Evolutionary conservation across 1,139 yeast species (phyloP).

Genomic region (Yamadazyma sp.): DNA sequence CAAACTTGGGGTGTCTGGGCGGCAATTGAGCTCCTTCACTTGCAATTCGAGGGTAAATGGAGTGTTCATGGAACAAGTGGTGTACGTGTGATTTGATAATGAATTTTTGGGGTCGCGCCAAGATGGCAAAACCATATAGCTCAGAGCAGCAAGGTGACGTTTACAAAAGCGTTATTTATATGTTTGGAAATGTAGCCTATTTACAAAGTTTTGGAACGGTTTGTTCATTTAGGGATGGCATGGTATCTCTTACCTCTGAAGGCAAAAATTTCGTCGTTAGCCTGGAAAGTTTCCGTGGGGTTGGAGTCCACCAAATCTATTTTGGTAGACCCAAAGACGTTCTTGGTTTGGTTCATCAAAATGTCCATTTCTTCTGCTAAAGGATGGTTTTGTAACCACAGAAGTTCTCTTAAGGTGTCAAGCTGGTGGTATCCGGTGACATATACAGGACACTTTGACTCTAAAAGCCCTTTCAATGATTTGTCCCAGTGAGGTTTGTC

Average conservation of each 20-base stretch:
- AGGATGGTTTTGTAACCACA: conserved; percentile 68
- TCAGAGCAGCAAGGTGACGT: too few relatives aligned
- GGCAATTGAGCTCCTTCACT: conserved; percentile 17
- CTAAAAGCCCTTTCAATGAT: conserved; percentile 81
- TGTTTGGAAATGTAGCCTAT: conserved; percentile 1
- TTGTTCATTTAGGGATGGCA: conserved; percentile 50
- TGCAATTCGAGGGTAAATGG: conserved; percentile 22
- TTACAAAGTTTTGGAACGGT: conserved; percentile 4
- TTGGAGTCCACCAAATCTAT: conserved; percentile 90
- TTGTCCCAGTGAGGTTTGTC: conserved; percentile 82
- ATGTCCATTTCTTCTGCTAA: conserved; percentile 71
- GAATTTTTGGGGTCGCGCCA: too few relatives aligned
- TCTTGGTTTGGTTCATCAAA: conserved; percentile 70
- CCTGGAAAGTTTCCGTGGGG: conserved; percentile 91
- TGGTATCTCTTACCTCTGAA: conserved; percentile 96
- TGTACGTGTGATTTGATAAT: neutral
- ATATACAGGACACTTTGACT: conserved; percentile 88
- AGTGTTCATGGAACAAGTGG: conserved; percentile 21
- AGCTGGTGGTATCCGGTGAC: conserved; percentile 85
- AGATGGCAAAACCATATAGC: too few relatives aligned
- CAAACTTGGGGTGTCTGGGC: conserved; percentile 6
- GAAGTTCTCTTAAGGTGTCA: conserved; percentile 69
- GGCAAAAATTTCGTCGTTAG: conserved; percentile 85
- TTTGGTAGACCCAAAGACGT: conserved; percentile 81
- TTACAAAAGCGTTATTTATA: too few relatives aligned